Conservation (phyloP, 768 basidiomycete species). For the Chlorophyllum brunneum region DNA sequence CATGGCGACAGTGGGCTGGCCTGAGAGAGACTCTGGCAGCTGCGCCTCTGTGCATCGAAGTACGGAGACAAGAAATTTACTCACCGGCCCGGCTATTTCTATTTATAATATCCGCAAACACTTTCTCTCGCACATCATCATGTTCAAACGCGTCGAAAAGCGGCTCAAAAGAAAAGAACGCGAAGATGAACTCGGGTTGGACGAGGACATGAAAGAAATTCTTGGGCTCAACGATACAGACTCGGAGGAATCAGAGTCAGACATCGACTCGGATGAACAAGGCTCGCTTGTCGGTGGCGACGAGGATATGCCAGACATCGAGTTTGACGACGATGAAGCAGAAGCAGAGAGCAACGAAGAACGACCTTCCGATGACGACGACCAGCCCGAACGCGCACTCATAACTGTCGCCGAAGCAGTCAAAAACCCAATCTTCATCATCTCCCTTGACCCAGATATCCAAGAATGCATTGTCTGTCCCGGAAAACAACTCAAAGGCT, state of each 20-base stretch:
- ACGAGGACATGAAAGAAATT: constrained; percentile 59
- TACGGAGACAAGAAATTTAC: not conserved
- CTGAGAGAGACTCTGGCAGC: not conserved
- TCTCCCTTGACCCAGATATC: constrained; percentile 50
- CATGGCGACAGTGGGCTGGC: constrained; percentile 32
- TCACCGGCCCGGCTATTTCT: not conserved
- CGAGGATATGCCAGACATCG: constrained; percentile 18
- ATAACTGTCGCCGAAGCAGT: constrained; percentile 60
- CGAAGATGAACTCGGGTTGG: constrained; percentile 61
- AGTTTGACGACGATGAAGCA: constrained; percentile 15
- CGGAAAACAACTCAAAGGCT: constrained; percentile 64
- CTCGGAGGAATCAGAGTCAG: constrained; percentile 63
- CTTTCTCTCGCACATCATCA: constrained; percentile 22
- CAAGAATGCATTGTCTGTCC: constrained; percentile 68
- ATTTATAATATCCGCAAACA: not conserved
- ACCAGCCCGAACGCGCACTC: constrained; percentile 32
- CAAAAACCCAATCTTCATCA: constrained; percentile 57
- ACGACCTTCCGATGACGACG: constrained; percentile 19
- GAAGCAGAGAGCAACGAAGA: constrained; percentile 14
- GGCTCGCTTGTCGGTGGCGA: constrained; percentile 6
- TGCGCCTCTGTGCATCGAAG: constrained; percentile 4
- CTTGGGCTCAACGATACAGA: constrained; percentile 73
- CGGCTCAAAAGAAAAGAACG: constrained; percentile 55
- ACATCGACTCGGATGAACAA: constrained; percentile 29
- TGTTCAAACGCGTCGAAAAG: constrained; percentile 82